Evolutionary conservation across 352 stramenopile species (phyloP).

Genomic region (Globisporangium splendens): DNA sequence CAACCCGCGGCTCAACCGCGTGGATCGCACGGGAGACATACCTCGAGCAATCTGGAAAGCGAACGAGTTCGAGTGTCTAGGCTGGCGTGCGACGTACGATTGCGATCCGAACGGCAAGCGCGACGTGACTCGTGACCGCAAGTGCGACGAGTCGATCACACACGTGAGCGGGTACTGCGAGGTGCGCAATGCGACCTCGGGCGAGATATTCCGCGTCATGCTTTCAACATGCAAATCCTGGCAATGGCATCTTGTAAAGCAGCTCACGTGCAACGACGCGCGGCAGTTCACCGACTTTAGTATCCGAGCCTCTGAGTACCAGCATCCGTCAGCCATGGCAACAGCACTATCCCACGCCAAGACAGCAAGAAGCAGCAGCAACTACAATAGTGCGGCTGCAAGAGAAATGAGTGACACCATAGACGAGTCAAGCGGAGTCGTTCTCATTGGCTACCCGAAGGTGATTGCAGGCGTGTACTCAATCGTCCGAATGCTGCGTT

Average conservation of each 20-base stretch:
- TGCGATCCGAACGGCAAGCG: constrained; percentile 60
- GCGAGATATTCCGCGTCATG: constrained; percentile 58
- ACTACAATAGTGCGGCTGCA: background rate
- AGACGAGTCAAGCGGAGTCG: constrained; percentile 35
- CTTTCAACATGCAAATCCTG: constrained; percentile 65
- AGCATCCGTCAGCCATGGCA: constrained; percentile 22
- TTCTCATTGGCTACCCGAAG: constrained; percentile 71
- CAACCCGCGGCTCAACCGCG: constrained; percentile 32
- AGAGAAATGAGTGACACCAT: too few relatives aligned
- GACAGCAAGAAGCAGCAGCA: constrained; percentile 4
- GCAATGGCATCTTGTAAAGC: constrained; percentile 51
- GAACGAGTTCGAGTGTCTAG: constrained; percentile 70
- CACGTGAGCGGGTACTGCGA: constrained; percentile 65
- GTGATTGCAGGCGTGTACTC: constrained; percentile 65
- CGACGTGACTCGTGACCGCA: constrained; percentile 35
- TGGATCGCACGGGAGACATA: constrained; percentile 37
- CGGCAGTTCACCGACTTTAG: constrained; percentile 68
- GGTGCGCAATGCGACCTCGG: constrained; percentile 58
- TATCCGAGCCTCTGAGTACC: constrained; percentile 37
- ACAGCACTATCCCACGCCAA: too few relatives aligned
- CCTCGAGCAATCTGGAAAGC: constrained; percentile 37
- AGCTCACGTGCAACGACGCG: constrained; percentile 59
- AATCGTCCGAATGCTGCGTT: constrained; percentile 54
- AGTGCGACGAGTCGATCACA: constrained; percentile 42
- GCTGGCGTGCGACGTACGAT: constrained; percentile 58